Conservation (phyloP, 2,329 filamentous ascomycete genomes). For the Dactylellina leptospora region DNA sequence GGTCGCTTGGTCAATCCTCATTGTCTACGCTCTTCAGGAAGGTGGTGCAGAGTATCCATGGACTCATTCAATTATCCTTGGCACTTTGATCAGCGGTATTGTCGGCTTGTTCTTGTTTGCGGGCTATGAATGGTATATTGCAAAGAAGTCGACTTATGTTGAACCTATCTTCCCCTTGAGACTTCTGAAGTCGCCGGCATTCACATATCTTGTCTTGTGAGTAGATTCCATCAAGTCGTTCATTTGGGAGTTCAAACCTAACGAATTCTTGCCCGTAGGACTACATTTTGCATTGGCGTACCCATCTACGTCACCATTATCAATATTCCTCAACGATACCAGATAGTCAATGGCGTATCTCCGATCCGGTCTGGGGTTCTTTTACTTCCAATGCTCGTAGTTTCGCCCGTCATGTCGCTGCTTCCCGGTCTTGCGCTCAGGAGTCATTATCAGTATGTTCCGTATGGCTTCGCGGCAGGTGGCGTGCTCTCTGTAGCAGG, state of each 20-base stretch:
- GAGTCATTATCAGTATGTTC: conserved; percentile 58
- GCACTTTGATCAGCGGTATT: conserved; percentile 56
- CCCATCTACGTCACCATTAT: conserved; percentile 60
- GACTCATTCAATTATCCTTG: conserved; percentile 61
- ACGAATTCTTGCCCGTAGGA: conserved; percentile 24
- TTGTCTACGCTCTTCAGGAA: conserved; percentile 64
- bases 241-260: background rate
- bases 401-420: conserved; percentile 59
- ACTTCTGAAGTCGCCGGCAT: conserved; percentile 58
- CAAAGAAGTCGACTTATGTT: conserved; percentile 16
- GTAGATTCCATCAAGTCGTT: conserved; percentile 34
- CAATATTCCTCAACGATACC: conserved; percentile 60
- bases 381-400: conserved; percentile 59
- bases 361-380: conserved; percentile 58
- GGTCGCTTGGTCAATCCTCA: conserved; percentile 62
- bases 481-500: conserved; percentile 59
- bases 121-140: conserved; percentile 57
- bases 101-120: conserved; percentile 58
- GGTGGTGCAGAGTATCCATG: conserved; percentile 62
- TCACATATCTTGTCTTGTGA: conserved; percentile 59
- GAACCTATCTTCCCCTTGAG: conserved; percentile 60
- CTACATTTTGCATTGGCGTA: conserved; percentile 58
- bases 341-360: conserved; percentile 59
- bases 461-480: conserved; percentile 58
- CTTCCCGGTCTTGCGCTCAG: conserved; percentile 58